Percentiles rank a stretch among this genome's conserved stretches.
phyloP scores from a whole-genome alignment of 2,329 filamentous ascomycete species.

The Lithohypha guttulata region DNA sequence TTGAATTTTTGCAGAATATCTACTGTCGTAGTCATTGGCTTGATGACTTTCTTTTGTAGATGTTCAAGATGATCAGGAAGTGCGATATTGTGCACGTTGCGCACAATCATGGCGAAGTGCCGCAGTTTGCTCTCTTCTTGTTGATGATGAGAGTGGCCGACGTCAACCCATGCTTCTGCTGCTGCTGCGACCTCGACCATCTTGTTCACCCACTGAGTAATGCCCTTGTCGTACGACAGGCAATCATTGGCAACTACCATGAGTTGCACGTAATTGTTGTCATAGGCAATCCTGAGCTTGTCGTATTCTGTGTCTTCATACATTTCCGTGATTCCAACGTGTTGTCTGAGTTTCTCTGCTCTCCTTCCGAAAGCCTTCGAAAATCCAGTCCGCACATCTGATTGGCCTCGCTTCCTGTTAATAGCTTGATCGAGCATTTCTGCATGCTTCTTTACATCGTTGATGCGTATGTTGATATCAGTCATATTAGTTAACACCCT shows the following conservation, averaged over 20 bases:
- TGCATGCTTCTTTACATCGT: slow-evolving; percentile 89
- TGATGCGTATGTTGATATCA: slow-evolving; percentile 58
- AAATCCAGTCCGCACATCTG: slow-evolving; percentile 71
- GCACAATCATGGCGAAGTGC: slow-evolving; percentile 75
- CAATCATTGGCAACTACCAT: slow-evolving; percentile 89
- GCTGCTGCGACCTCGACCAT: slow-evolving; percentile 71
- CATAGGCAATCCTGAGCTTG: slow-evolving; percentile 73
- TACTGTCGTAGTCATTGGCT: slow-evolving; percentile 11
- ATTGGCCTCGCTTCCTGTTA: slow-evolving; percentile 71
- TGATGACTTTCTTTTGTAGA: slow-evolving; percentile 27
- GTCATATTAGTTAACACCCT: slow-evolving; percentile 60
- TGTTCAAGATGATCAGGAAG: slow-evolving; percentile 65
- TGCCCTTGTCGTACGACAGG: slow-evolving; percentile 80
- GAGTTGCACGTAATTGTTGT: slow-evolving; percentile 81
- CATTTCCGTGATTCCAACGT: slow-evolving; percentile 51
- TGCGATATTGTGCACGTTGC: slow-evolving; percentile 72
- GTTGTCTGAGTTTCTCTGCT: slow-evolving; percentile 71
- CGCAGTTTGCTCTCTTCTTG: slow-evolving; percentile 93
- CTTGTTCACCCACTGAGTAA: slow-evolving; percentile 66
- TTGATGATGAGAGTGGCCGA: slow-evolving; percentile 58
- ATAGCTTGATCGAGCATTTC: slow-evolving; percentile 87
- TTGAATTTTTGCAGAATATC: slow-evolving; percentile 19
- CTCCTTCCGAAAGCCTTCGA: slow-evolving; percentile 84
- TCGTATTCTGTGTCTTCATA: slow-evolving; percentile 75
- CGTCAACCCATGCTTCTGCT: slow-evolving; percentile 70